Evolutionary conservation across 2,329 filamentous ascomycete species (phyloP), one percentile per base, ranked within the genome.

Genomic region (Diplodia scrobiculata): DNA sequence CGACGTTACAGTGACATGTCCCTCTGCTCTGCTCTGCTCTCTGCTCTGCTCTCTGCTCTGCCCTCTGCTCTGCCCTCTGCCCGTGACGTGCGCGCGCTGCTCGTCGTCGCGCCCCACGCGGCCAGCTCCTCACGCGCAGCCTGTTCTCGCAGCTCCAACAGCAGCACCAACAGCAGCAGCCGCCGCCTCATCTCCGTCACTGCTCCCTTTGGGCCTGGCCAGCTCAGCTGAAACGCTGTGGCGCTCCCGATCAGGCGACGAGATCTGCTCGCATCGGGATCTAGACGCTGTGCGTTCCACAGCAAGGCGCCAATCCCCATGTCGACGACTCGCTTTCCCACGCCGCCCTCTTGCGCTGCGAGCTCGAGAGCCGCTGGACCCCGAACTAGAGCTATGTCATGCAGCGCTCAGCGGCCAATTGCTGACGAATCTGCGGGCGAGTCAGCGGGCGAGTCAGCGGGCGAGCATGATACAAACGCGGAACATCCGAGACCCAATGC

Each of bases 181-280:
- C 17, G 41, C 41, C 45, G 58, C 58, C 58, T 62, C 58, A 62
- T 62, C 58, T 62, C 58, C 58, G 58, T 50, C 58, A 62, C 29
- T 27, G 41, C 17, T 41, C 58, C 41, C 58, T 48, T 50, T 50
- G 41, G 41, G 58, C 58, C 58, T 62, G 58, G 58, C 58, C 58
- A 36, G 58, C 63, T n/a, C 63, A 48, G 41, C 51, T 65, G 63
- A 65, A 65, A 65, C 63, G 38, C 63, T 51, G 63, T 65, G 63
- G 63, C 63, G 63, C 58, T 65, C 63, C 63, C 63, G 38, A 65
- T 65, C 63, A 65, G 63, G 63, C 63, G 63, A 65, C 27, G 38
- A 65, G 63, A 65, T 65, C 63, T 65, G 51, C 25, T 62, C 63
- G 51, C 52, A 65, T 65, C 63, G 51, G 63, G 63, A 65, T 65